Evolutionary conservation across 2,329 filamentous ascomycete species (phyloP).

Genomic region (Nemania serpens): DNA sequence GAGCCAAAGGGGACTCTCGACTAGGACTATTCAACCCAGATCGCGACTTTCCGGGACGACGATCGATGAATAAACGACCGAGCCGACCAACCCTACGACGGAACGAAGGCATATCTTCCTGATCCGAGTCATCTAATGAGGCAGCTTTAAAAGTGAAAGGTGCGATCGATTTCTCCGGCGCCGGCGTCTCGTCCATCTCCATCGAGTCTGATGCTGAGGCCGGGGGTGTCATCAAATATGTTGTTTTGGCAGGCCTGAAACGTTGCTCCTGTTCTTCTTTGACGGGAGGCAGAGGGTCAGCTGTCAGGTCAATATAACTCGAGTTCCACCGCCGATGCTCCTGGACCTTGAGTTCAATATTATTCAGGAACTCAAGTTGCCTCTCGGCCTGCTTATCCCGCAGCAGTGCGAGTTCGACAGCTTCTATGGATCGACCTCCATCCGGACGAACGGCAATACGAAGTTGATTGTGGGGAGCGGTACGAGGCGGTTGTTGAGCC

Average conservation of each 20-base stretch:
- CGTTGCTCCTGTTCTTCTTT: slow-evolving; percentile 66
- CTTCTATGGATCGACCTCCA: slow-evolving; percentile 70
- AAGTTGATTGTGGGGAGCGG: slow-evolving; percentile 65
- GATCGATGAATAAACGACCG: slow-evolving; percentile 86
- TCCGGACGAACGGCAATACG: slow-evolving; percentile 73
- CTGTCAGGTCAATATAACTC: slow-evolving; percentile 85
- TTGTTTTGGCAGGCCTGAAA: slow-evolving; percentile 74
- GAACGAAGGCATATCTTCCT: slow-evolving; percentile 65
- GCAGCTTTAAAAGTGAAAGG: slow-evolving; percentile 54
- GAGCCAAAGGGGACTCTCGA: slow-evolving; percentile 42
- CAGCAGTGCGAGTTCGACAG: slow-evolving; percentile 74
- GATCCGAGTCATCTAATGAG: slow-evolving; percentile 45
- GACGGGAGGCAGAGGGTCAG: slow-evolving; percentile 80
- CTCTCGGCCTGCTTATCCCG: slow-evolving; percentile 80
- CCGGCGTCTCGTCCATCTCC: slow-evolving; percentile 55
- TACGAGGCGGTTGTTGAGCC: slow-evolving; percentile 61
- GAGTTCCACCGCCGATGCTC: slow-evolving; percentile 93
- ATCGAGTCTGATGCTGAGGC: slow-evolving; percentile 61
- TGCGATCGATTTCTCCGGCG: slow-evolving; percentile 39
- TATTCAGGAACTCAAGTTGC: slow-evolving; percentile 76
- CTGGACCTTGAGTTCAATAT: slow-evolving; percentile 84
- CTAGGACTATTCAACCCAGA: slow-evolving; percentile 34
- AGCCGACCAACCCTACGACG: slow-evolving; percentile 83
- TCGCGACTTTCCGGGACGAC: slow-evolving; percentile 63
- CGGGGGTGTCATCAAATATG: slow-evolving; percentile 70